phyloP scores from a whole-genome alignment of 1,284 basidiomycete species.

The Austroboletus novae-zelandiae region DNA sequence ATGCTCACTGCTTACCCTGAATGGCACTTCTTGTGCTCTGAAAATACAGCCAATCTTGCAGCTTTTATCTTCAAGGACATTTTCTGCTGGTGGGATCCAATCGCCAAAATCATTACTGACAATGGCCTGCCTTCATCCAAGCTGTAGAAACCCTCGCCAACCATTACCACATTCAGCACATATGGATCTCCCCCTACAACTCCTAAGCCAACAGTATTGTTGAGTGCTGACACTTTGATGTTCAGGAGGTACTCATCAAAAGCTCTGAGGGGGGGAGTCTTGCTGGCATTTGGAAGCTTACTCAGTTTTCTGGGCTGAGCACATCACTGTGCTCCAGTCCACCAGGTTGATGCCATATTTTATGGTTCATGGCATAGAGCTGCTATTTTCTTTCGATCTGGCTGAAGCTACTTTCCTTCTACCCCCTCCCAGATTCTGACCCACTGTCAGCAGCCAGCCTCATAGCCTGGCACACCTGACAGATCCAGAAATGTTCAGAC shows the following conservation, averaged over 20 bases:
- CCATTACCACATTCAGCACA: slow-evolving; percentile 38
- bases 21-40: slow-evolving; percentile 9
- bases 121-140: slow-evolving; percentile 17
- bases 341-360: not conserved
- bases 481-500: no score
- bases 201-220: slow-evolving; percentile 36
- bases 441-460: no score
- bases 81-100: slow-evolving; percentile 2
- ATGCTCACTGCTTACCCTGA: slow-evolving; percentile 16
- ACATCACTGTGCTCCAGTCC: not conserved
- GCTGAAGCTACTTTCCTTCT: not conserved
- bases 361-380: not conserved
- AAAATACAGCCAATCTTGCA: slow-evolving; percentile 6
- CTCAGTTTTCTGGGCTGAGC: not conserved
- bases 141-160: slow-evolving; percentile 27
- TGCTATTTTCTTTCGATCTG: no score
- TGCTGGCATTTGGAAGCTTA: not conserved
- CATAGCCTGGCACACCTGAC: no score
- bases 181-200: slow-evolving; percentile 46
- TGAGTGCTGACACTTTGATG: not conserved
- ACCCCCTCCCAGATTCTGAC: no score
- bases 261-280: not conserved
- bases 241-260: no score
- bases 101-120: slow-evolving; percentile 11
- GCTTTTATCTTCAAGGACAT: slow-evolving; percentile 7